These are phyloP conservation scores for Marsdenia floribunda DNA, from an alignment of 257 asterid genomes.

Conservation along the genomic window DNA sequence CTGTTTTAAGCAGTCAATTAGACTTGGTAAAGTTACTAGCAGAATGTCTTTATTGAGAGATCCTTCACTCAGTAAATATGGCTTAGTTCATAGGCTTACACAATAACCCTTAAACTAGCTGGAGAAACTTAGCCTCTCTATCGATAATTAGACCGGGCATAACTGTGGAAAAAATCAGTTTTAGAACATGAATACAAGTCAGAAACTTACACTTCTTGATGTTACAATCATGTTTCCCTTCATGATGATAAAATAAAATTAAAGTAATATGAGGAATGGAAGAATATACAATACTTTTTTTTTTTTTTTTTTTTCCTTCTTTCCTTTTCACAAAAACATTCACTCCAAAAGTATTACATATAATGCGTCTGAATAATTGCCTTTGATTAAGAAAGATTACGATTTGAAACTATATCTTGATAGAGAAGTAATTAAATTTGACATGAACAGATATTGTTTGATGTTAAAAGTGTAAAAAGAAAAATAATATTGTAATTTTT, in stretches of 20 bases:
- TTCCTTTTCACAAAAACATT: too few relatives aligned
- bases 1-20: not conserved
- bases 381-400: too few relatives aligned
- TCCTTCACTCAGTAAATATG: not conserved
- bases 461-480: too few relatives aligned
- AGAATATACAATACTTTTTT: too few relatives aligned
- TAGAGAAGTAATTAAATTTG: too few relatives aligned
- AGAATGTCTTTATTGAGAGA: not conserved
- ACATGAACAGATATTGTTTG: too few relatives aligned
- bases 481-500: too few relatives aligned
- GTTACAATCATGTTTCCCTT: not conserved
- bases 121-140: not conserved
- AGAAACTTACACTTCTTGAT: not conserved
- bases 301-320: too few relatives aligned
- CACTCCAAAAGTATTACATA: too few relatives aligned
- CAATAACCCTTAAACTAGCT: not conserved
- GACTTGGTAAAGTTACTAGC: not conserved
- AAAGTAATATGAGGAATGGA: not conserved
- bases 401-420: too few relatives aligned
- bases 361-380: too few relatives aligned
- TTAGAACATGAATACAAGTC: not conserved
- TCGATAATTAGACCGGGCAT: not conserved
- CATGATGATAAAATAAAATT: not conserved
- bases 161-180: not conserved
- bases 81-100: not conserved